A percentile compares a stretch with the other conserved stretches of the same genome.
phyloP scores from a whole-genome alignment of 352 stramenopile genomes.

The Blastocystis sp. region DNA sequence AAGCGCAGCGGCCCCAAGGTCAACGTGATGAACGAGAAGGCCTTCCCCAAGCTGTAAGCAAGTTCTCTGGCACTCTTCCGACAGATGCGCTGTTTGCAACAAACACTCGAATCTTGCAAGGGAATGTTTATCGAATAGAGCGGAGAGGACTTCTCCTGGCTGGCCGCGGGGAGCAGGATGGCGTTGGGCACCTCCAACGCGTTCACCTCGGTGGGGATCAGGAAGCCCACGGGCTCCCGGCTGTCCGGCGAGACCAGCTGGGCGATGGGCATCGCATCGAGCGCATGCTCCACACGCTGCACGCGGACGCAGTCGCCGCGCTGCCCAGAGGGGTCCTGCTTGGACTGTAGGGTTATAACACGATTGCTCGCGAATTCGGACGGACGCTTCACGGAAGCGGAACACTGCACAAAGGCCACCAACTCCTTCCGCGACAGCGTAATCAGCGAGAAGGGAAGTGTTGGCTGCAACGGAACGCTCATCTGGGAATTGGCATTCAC shows the following conservation, averaged over 20 bases:
- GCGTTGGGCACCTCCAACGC: constrained; percentile 3
- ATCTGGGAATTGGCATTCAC: too few relatives aligned
- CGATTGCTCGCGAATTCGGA: neutral
- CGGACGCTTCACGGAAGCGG: neutral
- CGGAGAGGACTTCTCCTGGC: neutral
- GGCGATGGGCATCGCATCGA: neutral
- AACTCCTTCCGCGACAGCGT: constrained; percentile 10
- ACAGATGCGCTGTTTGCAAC: constrained; percentile 14
- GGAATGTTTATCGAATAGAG: constrained; percentile 32
- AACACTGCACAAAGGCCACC: neutral
- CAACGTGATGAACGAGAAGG: constrained; percentile 48
- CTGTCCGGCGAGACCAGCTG: neutral
- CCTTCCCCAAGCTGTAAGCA: constrained; percentile 65
- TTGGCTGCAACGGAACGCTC: neutral
- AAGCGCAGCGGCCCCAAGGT: constrained; percentile 29
- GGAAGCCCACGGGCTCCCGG: neutral
- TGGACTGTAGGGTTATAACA: neutral
- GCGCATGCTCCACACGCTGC: neutral
- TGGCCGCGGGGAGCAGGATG: neutral
- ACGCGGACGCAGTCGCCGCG: neutral
- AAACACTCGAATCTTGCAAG: neutral
- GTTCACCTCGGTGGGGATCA: neutral
- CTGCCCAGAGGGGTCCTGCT: neutral
- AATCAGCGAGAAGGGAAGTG: neutral
- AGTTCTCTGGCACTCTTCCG: neutral